Evolutionary conservation across 2,329 filamentous ascomycete genomes (phyloP).

Genomic region (Cladosporium oxysporum): DNA sequence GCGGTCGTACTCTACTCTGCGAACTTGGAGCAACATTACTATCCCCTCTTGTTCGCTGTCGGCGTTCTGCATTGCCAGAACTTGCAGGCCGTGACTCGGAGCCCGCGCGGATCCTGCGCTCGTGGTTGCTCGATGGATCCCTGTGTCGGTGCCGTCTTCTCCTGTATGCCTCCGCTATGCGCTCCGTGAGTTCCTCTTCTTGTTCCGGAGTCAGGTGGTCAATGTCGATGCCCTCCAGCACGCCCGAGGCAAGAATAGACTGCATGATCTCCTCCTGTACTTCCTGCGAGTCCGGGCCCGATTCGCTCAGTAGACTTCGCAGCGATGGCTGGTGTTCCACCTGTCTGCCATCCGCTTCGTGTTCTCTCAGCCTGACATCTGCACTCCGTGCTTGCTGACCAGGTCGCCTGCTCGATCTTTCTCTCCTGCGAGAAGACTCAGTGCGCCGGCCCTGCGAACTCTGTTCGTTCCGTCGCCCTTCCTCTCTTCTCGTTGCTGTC

Average conservation of each 20-base stretch:
- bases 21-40: conserved; percentile 12
- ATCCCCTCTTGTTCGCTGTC: conserved; percentile 6
- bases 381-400: conserved; percentile 24
- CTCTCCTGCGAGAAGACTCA: conserved; percentile 16
- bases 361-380: conserved; percentile 24
- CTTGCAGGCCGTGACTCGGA: conserved; percentile 13
- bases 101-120: conserved; percentile 14
- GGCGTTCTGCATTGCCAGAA: conserved; percentile 16
- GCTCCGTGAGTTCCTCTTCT: conserved; percentile 86
- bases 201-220: conserved; percentile 81
- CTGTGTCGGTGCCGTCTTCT: conserved; percentile 65
- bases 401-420: conserved; percentile 23
- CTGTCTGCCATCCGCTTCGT: conserved; percentile 30
- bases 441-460: conserved; percentile 2
- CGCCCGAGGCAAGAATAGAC: conserved; percentile 83
- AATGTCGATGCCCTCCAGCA: conserved; percentile 84
- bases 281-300: conserved; percentile 73
- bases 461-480: conserved; percentile 18
- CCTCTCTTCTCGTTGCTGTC: conserved; percentile 21
- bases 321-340: conserved; percentile 89
- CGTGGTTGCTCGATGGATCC: conserved; percentile 34
- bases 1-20: conserved; percentile 36
- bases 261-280: conserved; percentile 86
- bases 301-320: conserved; percentile 77
- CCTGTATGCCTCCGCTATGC: conserved; percentile 85